Evolutionary conservation across 176 grass and related monocot species (phyloP).

Genomic region (Oryza australiensis): DNA sequence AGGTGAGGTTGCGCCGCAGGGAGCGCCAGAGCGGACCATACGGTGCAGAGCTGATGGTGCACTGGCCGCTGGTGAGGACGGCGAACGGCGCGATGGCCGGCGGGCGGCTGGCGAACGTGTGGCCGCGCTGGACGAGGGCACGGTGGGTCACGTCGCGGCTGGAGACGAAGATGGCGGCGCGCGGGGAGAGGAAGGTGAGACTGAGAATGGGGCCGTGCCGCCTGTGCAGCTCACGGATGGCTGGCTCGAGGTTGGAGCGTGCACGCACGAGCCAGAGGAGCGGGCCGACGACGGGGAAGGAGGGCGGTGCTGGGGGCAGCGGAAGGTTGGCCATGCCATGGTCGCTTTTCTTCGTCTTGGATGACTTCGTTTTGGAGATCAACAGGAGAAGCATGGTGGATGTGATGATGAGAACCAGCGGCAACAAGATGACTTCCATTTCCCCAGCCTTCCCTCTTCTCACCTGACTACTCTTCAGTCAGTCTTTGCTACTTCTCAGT

Average conservation of each 20-base stretch:
- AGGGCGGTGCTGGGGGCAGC: too few species aligned
- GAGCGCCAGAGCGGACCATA: constrained; percentile 45
- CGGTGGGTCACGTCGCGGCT: background rate
- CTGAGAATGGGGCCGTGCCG: background rate
- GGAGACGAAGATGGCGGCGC: background rate
- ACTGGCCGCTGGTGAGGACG: background rate
- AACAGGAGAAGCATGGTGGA: too few species aligned
- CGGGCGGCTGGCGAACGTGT: background rate
- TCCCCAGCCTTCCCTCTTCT: too few species aligned
- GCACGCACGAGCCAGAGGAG: too few species aligned
- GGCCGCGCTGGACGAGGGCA: background rate
- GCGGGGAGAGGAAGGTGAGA: background rate
- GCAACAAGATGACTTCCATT: too few species aligned
- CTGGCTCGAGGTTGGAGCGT: background rate
- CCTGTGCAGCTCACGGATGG: background rate
- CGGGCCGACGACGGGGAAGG: too few species aligned
- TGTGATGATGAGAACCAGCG: too few species aligned
- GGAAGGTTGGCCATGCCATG: too few species aligned
- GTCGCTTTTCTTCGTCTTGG: too few species aligned
- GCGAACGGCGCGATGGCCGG: background rate
- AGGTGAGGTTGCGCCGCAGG: constrained; percentile 39
- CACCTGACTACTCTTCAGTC: too few species aligned
- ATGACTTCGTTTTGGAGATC: too few species aligned
- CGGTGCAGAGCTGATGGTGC: constrained; percentile 39
- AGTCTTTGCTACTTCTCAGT: too few species aligned